A percentile compares a stretch with the other conserved stretches of the same genome.
Conservation (phyloP, 2,329 filamentous ascomycete species). For the Paraphaeosphaeria sporulosa region DNA sequence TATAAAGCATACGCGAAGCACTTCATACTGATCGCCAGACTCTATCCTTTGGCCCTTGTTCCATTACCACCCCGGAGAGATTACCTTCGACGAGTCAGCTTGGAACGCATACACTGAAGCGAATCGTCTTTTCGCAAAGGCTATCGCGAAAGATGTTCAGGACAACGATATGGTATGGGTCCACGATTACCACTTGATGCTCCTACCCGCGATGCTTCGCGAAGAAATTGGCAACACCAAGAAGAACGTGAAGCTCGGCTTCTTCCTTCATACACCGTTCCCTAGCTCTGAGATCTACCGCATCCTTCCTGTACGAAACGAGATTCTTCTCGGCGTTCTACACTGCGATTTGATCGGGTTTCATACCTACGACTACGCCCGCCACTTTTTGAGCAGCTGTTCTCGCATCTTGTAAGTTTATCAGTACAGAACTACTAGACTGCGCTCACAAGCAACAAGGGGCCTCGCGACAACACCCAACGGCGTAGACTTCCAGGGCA, state of each 20-base stretch:
- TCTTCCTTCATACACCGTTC: constrained; percentile 97
- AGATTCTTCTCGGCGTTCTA: constrained; percentile 84
- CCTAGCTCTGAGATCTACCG: constrained; percentile 97
- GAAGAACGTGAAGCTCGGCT: constrained; percentile 96
- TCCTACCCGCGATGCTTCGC: constrained; percentile 92
- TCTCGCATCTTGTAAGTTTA: constrained; percentile 80
- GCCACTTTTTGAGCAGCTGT: constrained; percentile 95
- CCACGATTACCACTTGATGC: constrained; percentile 98
- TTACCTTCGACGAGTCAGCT: constrained; percentile 93
- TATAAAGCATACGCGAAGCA: neutral
- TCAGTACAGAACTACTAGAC: neutral
- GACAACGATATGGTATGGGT: constrained; percentile 98
- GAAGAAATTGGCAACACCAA: constrained; percentile 82
- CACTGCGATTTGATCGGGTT: constrained; percentile 97
- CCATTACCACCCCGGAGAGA: constrained; percentile 98
- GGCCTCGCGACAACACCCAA: constrained; percentile 85
- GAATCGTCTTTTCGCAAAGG: constrained; percentile 89
- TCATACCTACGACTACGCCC: constrained; percentile 98
- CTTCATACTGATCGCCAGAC: constrained; percentile 57
- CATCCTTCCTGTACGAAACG: constrained; percentile 90
- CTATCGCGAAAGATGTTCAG: constrained; percentile 83
- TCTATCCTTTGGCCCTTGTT: constrained; percentile 98
- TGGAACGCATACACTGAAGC: constrained; percentile 95
- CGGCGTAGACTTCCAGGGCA: constrained; percentile 88
- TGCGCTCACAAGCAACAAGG: constrained; percentile 41